A percentile compares a stretch with the other conserved stretches of the same genome.
Evolutionary conservation across 176 grass and related monocot species (phyloP).

Genomic region (Carex kokanica): DNA sequence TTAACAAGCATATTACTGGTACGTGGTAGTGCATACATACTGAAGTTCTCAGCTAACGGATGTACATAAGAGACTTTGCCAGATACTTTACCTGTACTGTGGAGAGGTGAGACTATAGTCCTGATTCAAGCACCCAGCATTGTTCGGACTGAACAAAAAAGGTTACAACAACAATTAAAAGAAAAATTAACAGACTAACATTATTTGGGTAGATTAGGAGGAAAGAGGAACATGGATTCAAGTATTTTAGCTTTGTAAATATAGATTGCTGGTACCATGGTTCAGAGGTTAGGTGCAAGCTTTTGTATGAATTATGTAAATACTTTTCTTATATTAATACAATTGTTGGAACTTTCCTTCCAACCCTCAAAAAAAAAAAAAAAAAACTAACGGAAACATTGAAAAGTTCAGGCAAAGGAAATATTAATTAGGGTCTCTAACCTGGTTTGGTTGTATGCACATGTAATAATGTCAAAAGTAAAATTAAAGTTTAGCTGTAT

Average conservation of each 20-base stretch:
- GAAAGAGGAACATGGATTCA: too few relatives aligned
- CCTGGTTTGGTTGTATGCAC: constrained; percentile 76
- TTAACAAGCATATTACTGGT: background rate
- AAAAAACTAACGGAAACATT: background rate
- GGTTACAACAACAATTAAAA: background rate
- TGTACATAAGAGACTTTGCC: constrained; percentile 28
- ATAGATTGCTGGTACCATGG: too few relatives aligned
- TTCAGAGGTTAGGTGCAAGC: too few relatives aligned
- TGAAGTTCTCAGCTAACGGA: background rate
- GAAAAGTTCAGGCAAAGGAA: background rate
- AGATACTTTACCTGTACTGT: constrained; percentile 55
- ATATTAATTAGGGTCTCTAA: background rate
- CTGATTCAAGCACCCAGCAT: constrained; percentile 51
- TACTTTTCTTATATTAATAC: too few relatives aligned
- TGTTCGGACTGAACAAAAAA: constrained; percentile 46
- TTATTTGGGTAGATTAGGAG: too few relatives aligned
- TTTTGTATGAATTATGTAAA: too few relatives aligned
- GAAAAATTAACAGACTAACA: background rate
- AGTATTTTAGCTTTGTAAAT: too few relatives aligned
- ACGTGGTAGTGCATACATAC: background rate
- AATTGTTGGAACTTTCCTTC: too few relatives aligned
- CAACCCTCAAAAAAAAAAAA: too few relatives aligned
- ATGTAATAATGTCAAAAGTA: background rate
- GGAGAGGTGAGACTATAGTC: constrained; percentile 89
- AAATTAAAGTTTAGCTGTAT: background rate